Conservation (phyloP, 2,329 filamentous ascomycete species). For the Paraconiothyrium sp. region DNA sequence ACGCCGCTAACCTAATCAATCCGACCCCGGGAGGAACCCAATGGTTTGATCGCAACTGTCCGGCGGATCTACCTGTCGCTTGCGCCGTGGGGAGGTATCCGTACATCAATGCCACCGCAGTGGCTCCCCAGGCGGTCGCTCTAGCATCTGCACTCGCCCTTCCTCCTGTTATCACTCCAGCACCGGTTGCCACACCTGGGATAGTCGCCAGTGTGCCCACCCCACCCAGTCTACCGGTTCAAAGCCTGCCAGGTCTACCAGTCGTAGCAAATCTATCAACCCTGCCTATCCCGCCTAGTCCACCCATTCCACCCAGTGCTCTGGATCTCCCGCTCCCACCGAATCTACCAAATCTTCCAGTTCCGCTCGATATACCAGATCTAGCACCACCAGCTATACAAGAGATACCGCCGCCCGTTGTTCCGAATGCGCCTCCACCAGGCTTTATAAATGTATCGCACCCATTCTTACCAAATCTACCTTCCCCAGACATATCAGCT, state of each 20-base stretch:
- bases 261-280: background rate
- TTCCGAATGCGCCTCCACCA: too few species aligned
- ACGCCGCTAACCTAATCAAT: conserved; percentile 22
- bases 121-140: background rate
- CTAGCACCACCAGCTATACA: background rate
- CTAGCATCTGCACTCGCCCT: background rate
- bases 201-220: background rate
- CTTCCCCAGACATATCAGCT: background rate
- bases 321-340: background rate
- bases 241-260: background rate
- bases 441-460: too few species aligned
- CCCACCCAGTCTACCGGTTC: background rate
- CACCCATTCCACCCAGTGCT: background rate
- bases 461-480: too few species aligned
- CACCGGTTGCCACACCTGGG: conserved; percentile 11
- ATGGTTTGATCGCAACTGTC: conserved; percentile 30
- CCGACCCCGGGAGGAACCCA: conserved; percentile 21
- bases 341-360: background rate
- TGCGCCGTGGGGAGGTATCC: background rate
- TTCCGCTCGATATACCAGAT: background rate
- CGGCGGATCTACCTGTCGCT: conserved; percentile 18
- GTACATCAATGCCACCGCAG: background rate
- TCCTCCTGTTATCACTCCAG: conserved; percentile 18
- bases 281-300: background rate
- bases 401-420: background rate